phyloP scores from a whole-genome alignment of 495 filamentous ascomycete species.

The Rhypophila decipiens region DNA sequence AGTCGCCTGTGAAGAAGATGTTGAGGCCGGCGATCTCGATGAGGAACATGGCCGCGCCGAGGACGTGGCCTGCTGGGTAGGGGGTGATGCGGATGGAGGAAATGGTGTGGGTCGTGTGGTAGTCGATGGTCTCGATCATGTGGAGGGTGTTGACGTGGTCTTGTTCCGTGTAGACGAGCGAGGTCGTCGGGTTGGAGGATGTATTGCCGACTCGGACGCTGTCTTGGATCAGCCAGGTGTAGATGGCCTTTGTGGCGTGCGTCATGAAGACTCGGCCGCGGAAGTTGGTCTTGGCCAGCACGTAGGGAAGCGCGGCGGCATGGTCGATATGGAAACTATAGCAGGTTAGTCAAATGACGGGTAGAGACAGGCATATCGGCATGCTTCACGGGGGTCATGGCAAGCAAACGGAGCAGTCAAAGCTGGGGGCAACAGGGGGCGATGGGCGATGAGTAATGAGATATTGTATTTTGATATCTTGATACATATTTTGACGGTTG shows the following conservation, averaged over 20 bases:
- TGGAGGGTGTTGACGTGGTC: slow-evolving; percentile 91
- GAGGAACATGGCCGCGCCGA: slow-evolving; percentile 97
- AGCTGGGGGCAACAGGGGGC: slow-evolving; percentile 17
- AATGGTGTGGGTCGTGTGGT: slow-evolving; percentile 94
- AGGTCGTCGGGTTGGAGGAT: slow-evolving; percentile 64
- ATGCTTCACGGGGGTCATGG: neutral
- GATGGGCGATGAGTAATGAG: slow-evolving; percentile 16
- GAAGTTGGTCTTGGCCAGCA: slow-evolving; percentile 96
- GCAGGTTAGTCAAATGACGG: slow-evolving; percentile 20
- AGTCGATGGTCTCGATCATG: slow-evolving; percentile 93
- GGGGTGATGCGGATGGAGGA: slow-evolving; percentile 94
- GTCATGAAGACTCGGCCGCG: slow-evolving; percentile 97
- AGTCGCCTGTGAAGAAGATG: slow-evolving; percentile 95
- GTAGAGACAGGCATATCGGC: too few relatives aligned
- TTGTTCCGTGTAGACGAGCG: slow-evolving; percentile 82
- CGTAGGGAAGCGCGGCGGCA: slow-evolving; percentile 91
- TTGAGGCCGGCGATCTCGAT: slow-evolving; percentile 94
- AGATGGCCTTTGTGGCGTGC: slow-evolving; percentile 97
- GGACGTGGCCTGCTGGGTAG: slow-evolving; percentile 91
- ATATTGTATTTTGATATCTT: slow-evolving; percentile 33
- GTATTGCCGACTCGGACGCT: slow-evolving; percentile 83
- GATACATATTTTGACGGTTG: slow-evolving; percentile 19
- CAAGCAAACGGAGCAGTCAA: slow-evolving; percentile 4
- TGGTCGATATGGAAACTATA: slow-evolving; percentile 94
- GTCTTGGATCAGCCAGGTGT: slow-evolving; percentile 98